Evolutionary conservation across 495 filamentous ascomycete species (phyloP).

Genomic region (Podospora anserina): DNA sequence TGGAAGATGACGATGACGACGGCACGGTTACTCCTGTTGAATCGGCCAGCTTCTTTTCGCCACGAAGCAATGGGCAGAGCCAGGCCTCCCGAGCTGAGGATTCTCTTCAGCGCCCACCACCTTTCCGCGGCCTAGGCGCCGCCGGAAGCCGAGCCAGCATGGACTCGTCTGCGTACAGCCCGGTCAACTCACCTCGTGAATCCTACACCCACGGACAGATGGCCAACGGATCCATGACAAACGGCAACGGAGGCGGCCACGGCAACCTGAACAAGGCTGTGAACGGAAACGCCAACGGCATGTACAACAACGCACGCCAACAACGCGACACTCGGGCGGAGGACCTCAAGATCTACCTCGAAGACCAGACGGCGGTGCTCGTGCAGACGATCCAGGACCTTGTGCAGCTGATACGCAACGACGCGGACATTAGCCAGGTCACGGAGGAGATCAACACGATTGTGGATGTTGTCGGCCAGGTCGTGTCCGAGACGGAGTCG

Average conservation of each 20-base stretch:
- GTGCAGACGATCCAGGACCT: constrained; percentile 80
- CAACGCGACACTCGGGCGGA: constrained; percentile 55
- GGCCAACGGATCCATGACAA: constrained; percentile 32
- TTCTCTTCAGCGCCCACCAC: constrained; percentile 41
- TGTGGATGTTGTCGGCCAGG: constrained; percentile 63
- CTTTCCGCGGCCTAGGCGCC: constrained; percentile 48
- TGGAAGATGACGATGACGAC: constrained; percentile 69
- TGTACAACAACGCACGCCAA: constrained; percentile 22
- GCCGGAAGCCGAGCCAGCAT: constrained; percentile 39
- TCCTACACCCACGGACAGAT: constrained; percentile 41
- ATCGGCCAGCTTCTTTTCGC: constrained; percentile 52
- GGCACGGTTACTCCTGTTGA: constrained; percentile 53
- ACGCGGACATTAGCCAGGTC: constrained; percentile 63
- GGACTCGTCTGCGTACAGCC: constrained; percentile 56
- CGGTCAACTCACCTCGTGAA: constrained; percentile 52
- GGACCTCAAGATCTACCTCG: constrained; percentile 76
- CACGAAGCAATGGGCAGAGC: constrained; percentile 39
- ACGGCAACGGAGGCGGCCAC: constrained; percentile 31
- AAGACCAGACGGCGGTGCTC: constrained; percentile 76
- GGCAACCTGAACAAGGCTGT: constrained; percentile 23
- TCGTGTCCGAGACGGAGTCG: constrained; percentile 62
- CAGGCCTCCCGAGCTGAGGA: constrained; percentile 35
- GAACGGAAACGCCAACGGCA: constrained; percentile 20
- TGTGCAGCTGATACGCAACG: constrained; percentile 71
- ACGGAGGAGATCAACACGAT: constrained; percentile 69